phyloP scores from a whole-genome alignment of 306 rosid genomes.

The Gastrolobium villosum region DNA sequence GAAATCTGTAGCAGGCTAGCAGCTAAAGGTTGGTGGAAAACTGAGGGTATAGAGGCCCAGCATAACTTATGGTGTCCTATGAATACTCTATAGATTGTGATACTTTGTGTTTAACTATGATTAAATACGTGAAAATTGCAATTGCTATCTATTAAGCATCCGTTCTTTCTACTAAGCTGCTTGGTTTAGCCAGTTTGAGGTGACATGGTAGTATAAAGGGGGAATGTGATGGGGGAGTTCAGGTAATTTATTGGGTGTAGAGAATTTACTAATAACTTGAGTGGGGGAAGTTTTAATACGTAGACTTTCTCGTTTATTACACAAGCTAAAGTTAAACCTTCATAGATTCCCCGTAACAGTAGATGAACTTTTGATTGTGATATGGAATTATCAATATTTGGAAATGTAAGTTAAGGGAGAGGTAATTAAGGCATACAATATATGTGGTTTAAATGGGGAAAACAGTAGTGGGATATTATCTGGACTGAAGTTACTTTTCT shows the following conservation, averaged over 20 bases:
- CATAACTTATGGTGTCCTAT: constrained; percentile 11
- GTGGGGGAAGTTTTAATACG: constrained; percentile 20
- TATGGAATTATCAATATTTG: neutral
- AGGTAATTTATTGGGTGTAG: neutral
- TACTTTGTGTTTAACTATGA: neutral
- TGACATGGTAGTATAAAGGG: neutral
- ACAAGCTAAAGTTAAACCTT: constrained; percentile 1
- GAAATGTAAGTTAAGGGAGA: neutral
- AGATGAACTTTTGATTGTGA: constrained; percentile 4
- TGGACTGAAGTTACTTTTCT: constrained; percentile 23
- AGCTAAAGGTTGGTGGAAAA: constrained; percentile 7
- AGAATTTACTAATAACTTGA: neutral
- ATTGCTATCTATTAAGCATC: neutral
- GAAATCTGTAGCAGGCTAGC: constrained; percentile 27
- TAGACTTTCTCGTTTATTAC: neutral
- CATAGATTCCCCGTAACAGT: neutral
- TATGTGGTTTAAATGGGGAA: neutral
- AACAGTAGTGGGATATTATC: constrained; percentile 1
- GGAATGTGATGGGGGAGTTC: neutral
- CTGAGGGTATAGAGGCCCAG: neutral
- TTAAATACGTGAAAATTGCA: constrained; percentile 1
- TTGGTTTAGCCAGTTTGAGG: constrained; percentile 21
- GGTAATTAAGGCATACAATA: no score
- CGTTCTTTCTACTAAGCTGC: neutral
- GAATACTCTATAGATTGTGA: neutral